Percentiles rank a stretch among this genome's conserved stretches.
phyloP scores from a whole-genome alignment of 345 rosid genomes.

The Pugionium dolabratum region DNA sequence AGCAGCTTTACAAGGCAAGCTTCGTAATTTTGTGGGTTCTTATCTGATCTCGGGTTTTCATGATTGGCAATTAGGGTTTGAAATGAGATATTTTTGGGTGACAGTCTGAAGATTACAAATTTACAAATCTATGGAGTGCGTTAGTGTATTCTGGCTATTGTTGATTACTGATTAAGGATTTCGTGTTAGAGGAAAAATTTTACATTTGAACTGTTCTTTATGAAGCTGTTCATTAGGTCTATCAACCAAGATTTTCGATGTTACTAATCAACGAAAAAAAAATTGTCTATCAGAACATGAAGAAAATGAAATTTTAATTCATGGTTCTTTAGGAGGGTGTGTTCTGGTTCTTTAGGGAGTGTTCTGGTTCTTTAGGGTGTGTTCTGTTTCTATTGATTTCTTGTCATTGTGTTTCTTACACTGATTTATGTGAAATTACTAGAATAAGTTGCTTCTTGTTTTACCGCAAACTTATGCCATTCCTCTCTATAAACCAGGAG shows the following conservation, averaged over 20 bases:
- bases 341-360: background rate
- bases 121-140: background rate
- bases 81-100: slow-evolving; percentile 1
- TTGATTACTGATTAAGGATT: slow-evolving; percentile 5
- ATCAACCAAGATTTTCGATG: too few relatives aligned
- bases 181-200: background rate
- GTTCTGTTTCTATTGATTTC: too few relatives aligned
- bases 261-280: too few relatives aligned
- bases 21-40: background rate
- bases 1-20: slow-evolving; percentile 79
- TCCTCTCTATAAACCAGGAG: slow-evolving; percentile 54
- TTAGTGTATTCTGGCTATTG: background rate
- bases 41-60: background rate
- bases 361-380: too few relatives aligned
- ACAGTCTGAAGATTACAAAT: background rate
- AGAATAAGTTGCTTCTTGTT: slow-evolving; percentile 21
- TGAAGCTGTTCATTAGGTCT: background rate
- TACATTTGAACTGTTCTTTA: slow-evolving; percentile 7
- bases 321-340: too few relatives aligned
- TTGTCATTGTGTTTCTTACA: background rate
- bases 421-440: background rate
- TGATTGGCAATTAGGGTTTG: slow-evolving; percentile 28
- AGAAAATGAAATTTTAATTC: background rate
- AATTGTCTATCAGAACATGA: background rate
- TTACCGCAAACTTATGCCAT: slow-evolving; percentile 3